Evolutionary conservation across 192 early-diverging fungal species (phyloP).

Genomic region (Geranomyces michiganensis): DNA sequence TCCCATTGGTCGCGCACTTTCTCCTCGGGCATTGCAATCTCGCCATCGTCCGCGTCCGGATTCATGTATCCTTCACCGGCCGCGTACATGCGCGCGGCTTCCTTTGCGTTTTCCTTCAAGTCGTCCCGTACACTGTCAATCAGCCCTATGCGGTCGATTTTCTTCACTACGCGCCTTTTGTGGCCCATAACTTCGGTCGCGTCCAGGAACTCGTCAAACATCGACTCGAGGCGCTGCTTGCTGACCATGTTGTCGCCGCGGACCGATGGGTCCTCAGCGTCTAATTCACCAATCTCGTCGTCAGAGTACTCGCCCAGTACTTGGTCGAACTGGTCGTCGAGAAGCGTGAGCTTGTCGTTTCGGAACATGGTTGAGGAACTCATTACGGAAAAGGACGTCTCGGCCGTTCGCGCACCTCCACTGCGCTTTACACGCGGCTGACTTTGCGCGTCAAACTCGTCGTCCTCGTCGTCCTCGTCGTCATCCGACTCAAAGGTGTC

Average conservation of each 20-base stretch:
- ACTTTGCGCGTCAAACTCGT: conserved; percentile 9
- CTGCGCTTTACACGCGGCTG: not conserved
- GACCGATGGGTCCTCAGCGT: conserved; percentile 42
- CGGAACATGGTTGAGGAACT: conserved; percentile 92
- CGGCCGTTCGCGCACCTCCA: conserved; percentile 33
- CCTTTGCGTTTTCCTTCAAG: conserved; percentile 46
- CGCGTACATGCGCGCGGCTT: conserved; percentile 70
- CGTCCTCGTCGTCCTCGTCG: conserved; percentile 35
- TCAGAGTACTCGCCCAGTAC: conserved; percentile 56
- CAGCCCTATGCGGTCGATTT: conserved; percentile 35
- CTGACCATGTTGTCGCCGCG: conserved; percentile 31
- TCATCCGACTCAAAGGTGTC: conserved; percentile 12
- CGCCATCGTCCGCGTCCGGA: conserved; percentile 56
- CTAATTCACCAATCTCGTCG: conserved; percentile 50
- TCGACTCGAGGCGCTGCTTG: conserved; percentile 1
- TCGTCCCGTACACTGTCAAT: conserved; percentile 48
- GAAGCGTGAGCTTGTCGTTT: conserved; percentile 82
- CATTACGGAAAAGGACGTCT: conserved; percentile 75
- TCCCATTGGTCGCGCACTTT: conserved; percentile 77
- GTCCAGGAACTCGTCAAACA: conserved; percentile 53
- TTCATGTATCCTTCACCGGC: conserved; percentile 56
- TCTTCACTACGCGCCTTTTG: conserved; percentile 34
- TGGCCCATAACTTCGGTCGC: conserved; percentile 45
- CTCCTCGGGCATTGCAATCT: conserved; percentile 48
- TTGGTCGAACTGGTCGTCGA: conserved; percentile 95